Conservation (phyloP, 2,329 filamentous ascomycete genomes). For the Aureobasidium mangrovei region DNA sequence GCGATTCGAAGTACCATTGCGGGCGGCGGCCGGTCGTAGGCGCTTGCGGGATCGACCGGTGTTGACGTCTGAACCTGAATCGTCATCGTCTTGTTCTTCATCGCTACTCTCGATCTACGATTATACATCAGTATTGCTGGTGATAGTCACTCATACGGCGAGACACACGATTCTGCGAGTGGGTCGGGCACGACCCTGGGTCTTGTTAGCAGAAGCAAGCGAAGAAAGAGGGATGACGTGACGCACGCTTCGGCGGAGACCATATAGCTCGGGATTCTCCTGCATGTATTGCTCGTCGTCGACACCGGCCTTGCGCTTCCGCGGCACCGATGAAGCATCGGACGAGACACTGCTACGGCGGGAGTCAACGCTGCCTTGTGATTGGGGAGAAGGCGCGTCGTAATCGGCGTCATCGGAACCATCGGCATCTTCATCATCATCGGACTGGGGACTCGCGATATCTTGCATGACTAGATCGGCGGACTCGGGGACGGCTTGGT, state of each 20-base stretch:
- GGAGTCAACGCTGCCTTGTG: constrained; percentile 30
- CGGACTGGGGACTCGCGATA: constrained; percentile 38
- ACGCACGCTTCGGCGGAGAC: constrained; percentile 81
- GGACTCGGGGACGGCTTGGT: constrained; percentile 32
- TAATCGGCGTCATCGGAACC: constrained; percentile 59
- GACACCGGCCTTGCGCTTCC: constrained; percentile 66
- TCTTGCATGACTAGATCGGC: constrained; percentile 33
- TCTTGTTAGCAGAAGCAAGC: constrained; percentile 25
- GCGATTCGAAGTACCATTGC: constrained; percentile 45
- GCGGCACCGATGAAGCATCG: constrained; percentile 56
- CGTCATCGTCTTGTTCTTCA: constrained; percentile 42
- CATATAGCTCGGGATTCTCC: constrained; percentile 90
- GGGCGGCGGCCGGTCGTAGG: constrained; percentile 53
- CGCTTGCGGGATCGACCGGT: constrained; percentile 52
- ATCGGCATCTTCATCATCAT: constrained; percentile 41
- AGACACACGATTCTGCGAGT: constrained; percentile 51
- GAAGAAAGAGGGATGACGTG: constrained; percentile 2
- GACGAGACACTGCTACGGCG: constrained; percentile 59
- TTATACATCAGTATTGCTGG: constrained; percentile 15
- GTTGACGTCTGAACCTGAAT: constrained; percentile 68
- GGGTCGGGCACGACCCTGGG: constrained; percentile 51
- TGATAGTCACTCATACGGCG: background rate
- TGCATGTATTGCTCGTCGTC: constrained; percentile 75
- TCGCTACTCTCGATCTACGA: constrained; percentile 50
- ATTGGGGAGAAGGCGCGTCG: constrained; percentile 52